Percentiles rank a stretch among this genome's conserved stretches.
Conservation (phyloP, 2,329 filamentous ascomycete species). For the Calonectria montana region DNA sequence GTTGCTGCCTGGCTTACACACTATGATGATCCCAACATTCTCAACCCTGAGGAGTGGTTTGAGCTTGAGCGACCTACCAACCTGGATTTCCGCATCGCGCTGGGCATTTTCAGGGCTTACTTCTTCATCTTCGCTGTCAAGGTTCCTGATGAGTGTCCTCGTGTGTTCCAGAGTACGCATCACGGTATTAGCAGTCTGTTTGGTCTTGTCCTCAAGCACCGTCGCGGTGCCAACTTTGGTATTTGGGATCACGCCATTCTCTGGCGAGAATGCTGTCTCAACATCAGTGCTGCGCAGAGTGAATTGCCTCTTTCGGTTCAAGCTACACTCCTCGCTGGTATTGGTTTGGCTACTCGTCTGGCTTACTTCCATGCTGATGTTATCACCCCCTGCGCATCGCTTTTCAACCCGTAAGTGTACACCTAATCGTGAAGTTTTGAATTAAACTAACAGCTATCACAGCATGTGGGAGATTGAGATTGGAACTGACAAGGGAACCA, state of each 20-base stretch:
- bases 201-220: constrained; percentile 30
- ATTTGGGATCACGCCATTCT: constrained; percentile 37
- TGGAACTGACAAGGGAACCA: constrained; percentile 29
- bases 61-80: constrained; percentile 32
- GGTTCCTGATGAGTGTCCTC: constrained; percentile 30
- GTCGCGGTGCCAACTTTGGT: constrained; percentile 31
- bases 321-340: constrained; percentile 32
- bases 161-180: constrained; percentile 35
- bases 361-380: constrained; percentile 36
- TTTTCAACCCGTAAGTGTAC: constrained; percentile 34
- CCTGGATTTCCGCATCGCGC: constrained; percentile 26
- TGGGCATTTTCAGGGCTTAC: constrained; percentile 31
- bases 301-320: constrained; percentile 31
- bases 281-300: constrained; percentile 32
- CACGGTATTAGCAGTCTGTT: constrained; percentile 35
- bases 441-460: not conserved
- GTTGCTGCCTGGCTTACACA: constrained; percentile 27
- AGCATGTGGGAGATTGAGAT: constrained; percentile 37
- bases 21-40: constrained; percentile 29
- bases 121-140: constrained; percentile 32
- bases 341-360: constrained; percentile 31
- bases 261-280: constrained; percentile 34
- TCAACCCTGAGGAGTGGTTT: constrained; percentile 26
- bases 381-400: constrained; percentile 34
- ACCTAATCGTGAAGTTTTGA: not conserved